Conservation (phyloP, 495 filamentous ascomycete species). For the Penicillium odoratum region DNA sequence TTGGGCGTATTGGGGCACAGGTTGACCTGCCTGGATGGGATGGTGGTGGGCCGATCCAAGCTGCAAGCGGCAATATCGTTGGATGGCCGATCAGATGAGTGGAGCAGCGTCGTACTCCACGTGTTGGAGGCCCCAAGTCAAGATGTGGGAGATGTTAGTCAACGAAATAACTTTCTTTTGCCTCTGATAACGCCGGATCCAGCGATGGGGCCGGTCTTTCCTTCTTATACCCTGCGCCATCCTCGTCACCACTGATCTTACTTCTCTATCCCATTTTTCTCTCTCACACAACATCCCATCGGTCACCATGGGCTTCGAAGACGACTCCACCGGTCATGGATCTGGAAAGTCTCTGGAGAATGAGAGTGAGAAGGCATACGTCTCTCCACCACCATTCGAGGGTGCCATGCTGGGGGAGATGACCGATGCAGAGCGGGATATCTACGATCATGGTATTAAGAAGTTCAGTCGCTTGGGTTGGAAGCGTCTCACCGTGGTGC, state of each 20-base stretch:
- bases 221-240: slow-evolving; percentile 11
- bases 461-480: slow-evolving; percentile 39
- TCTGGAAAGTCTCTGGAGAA: slow-evolving; percentile 21
- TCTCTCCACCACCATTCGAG: slow-evolving; percentile 28
- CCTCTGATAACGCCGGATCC: slow-evolving; percentile 25
- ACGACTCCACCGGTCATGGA: slow-evolving; percentile 26
- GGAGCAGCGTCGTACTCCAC: slow-evolving; percentile 35
- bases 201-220: slow-evolving; percentile 4
- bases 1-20: slow-evolving; percentile 2
- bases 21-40: slow-evolving; percentile 1
- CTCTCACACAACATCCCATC: background rate
- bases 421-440: slow-evolving; percentile 30
- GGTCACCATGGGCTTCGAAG: slow-evolving; percentile 28
- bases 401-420: slow-evolving; percentile 33
- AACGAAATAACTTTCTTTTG: background rate
- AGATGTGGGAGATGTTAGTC: background rate
- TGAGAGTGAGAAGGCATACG: slow-evolving; percentile 22
- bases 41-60: slow-evolving; percentile 5
- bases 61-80: slow-evolving; percentile 24
- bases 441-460: slow-evolving; percentile 30
- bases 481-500: slow-evolving; percentile 41
- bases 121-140: slow-evolving; percentile 16
- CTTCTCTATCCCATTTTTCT: background rate
- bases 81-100: slow-evolving; percentile 20
- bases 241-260: background rate